Base-by-base conservation (phyloP, 768 basidiomycete species). In the Naganishia antarctica region DNA sequence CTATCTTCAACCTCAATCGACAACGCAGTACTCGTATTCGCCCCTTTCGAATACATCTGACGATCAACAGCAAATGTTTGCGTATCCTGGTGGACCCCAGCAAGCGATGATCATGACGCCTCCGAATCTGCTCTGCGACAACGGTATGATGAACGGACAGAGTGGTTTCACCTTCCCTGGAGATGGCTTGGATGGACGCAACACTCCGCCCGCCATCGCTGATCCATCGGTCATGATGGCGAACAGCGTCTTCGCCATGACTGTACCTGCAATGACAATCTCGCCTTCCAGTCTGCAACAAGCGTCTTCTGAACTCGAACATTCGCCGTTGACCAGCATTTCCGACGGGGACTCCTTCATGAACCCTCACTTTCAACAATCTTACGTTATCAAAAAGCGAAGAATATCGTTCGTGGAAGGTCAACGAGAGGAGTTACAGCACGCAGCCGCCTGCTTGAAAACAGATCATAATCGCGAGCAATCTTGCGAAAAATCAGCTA, bases 281-380 rank as follows among this genome's bases (percentile, higher is more conserved):
- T 57, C 53, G n/a, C 53, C 53, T 40, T 57, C 53, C 18, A 57
- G 34, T 57, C 53, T 57, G 28, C 53, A 57, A n/a, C n/a, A n/a
- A n/a, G n/a, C n/a, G 16, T 21, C 31, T 9, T 34, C 31, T n/a
- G 50, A 51, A 13, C 3, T 41, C 34, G 21, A 57, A 3, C 53
- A 41, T 3, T 57, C 53, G 29, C 50, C 50, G 31, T 18, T n/a
- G 23, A 25, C 34, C 1, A 40, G 53, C n/a, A 16, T 37, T 57
- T 57, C 53, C 34, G 34, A 57, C 6, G 37, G 37, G 4, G 37
- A 25, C 13, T 8, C n/a, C 13, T 57, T 37, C n/a, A 18, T 57
- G 11, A 40, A 40, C 16, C 34, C 21, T 25, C 37, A 57, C 2
- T 37, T 26, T 29, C 34, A 57, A 23, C 34, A 57, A 34, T 28